Evolutionary conservation across 257 asterid genomes (phyloP).

Genomic region (Rauvolfia tetraphylla): DNA sequence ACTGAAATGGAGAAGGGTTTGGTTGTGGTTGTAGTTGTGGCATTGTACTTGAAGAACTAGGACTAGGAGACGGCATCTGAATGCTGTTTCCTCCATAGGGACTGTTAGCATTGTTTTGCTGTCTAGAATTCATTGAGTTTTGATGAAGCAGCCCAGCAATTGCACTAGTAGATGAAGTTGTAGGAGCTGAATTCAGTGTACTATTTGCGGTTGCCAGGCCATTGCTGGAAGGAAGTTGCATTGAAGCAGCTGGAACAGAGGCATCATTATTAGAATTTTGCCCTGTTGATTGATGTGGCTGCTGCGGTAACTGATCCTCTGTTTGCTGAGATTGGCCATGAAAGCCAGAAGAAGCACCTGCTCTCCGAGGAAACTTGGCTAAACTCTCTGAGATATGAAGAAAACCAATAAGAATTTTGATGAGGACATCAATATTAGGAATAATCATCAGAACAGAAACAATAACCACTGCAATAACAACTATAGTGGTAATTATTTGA

Average conservation of each 20-base stretch:
- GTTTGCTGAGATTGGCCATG: conserved; percentile 60
- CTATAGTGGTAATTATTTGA: neutral
- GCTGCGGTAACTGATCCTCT: conserved; percentile 56
- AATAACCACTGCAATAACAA: neutral
- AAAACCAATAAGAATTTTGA: neutral
- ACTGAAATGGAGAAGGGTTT: conserved; percentile 57
- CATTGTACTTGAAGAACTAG: conserved; percentile 51
- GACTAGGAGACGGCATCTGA: conserved; percentile 76
- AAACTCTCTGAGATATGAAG: conserved; percentile 65
- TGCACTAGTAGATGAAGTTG: conserved; percentile 43
- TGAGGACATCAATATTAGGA: neutral
- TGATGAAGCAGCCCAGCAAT: conserved; percentile 60
- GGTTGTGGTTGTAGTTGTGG: conserved; percentile 56
- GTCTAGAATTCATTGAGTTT: conserved; percentile 72
- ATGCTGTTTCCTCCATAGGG: conserved; percentile 49
- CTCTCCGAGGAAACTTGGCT: conserved; percentile 78
- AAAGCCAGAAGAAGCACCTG: conserved; percentile 53
- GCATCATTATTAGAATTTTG: conserved; percentile 56
- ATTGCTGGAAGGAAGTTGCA: conserved; percentile 50
- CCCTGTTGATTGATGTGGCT: conserved; percentile 41
- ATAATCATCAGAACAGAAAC: neutral
- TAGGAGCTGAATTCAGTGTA: conserved; percentile 37
- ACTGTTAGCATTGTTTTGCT: conserved; percentile 46
- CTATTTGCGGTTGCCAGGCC: conserved; percentile 45
- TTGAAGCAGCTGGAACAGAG: conserved; percentile 38